Conservation (phyloP, 2,329 filamentous ascomycete genomes). For the Microdochium trichocladiopsis region DNA sequence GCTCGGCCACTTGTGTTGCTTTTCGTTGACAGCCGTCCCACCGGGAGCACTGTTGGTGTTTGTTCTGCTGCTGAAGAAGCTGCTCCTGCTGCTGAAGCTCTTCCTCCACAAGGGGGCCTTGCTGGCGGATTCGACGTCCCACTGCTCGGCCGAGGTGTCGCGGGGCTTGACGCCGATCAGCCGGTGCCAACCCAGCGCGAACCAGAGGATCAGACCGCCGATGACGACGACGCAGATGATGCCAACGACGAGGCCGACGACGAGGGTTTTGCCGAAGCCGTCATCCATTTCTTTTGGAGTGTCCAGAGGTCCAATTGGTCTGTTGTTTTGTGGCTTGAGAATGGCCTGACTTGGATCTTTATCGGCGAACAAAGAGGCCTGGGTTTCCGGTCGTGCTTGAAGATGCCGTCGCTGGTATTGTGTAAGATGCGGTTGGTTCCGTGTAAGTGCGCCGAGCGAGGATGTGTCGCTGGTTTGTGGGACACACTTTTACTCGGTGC, state of each 20-base stretch:
- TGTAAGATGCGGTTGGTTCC: no score
- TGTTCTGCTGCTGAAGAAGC: not conserved
- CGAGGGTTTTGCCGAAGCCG: not conserved
- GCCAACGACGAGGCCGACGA: not conserved
- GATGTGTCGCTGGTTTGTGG: no score
- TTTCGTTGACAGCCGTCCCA: not conserved
- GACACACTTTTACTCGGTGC: no score
- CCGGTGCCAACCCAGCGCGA: not conserved
- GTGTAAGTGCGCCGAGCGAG: no score
- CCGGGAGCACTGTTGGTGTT: no score
- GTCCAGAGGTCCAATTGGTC: not conserved
- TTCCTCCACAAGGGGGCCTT: not conserved
- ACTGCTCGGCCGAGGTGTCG: not conserved
- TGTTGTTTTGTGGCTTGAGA: no score
- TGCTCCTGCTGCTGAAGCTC: not conserved
- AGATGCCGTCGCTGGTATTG: no score
- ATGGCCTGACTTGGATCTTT: no score
- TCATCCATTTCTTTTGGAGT: not conserved
- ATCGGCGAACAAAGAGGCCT: no score
- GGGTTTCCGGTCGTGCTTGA: no score
- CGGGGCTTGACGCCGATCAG: not conserved
- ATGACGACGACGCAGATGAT: not conserved
- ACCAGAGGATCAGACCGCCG: not conserved
- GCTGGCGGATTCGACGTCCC: not conserved
- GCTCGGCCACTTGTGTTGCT: not conserved